Conservation (phyloP, 1,284 basidiomycete species). For the Irpex sp. region DNA sequence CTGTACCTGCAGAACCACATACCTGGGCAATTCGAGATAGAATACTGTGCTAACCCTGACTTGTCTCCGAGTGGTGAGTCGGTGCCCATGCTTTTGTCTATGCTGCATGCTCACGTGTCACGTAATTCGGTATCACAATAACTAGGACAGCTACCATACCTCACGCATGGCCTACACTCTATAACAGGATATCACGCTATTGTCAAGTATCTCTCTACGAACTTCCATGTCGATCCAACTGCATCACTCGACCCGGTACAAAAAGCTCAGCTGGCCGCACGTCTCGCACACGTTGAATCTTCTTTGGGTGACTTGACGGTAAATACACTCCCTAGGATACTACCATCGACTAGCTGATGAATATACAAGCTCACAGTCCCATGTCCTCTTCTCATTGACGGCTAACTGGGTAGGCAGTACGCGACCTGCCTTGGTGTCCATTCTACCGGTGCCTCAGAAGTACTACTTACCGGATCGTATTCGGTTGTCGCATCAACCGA, state of each 20-base stretch:
- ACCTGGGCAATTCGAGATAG: conserved; percentile 59
- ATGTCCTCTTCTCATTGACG: conserved; percentile 57
- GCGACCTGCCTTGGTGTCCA: conserved; percentile 46
- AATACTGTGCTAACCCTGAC: conserved; percentile 65
- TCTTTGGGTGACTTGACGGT: conserved; percentile 69
- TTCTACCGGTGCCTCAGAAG: conserved; percentile 63
- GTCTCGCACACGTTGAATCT: conserved; percentile 62
- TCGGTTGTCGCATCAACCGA: conserved; percentile 48
- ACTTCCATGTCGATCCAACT: conserved; percentile 41
- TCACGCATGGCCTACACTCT: conserved; percentile 52
- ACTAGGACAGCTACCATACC: conserved; percentile 67
- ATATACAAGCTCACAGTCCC: conserved; percentile 32
- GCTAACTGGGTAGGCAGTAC: conserved; percentile 61
- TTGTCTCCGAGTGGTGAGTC: conserved; percentile 71
- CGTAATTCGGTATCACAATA: too few relatives aligned
- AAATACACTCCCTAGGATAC: conserved; percentile 25
- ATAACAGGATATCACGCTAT: conserved; percentile 59
- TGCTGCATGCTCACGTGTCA: neutral
- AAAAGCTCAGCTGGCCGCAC: conserved; percentile 52
- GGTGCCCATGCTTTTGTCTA: conserved; percentile 11
- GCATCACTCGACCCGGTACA: conserved; percentile 39
- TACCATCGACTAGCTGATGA: neutral
- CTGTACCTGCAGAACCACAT: conserved; percentile 64
- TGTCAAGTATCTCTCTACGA: conserved; percentile 51
- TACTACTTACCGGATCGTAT: conserved; percentile 71